Evolutionary conservation across 345 rosid genomes (phyloP), one percentile per base, ranked within the genome.

Genomic region (Heritiera littoralis): DNA sequence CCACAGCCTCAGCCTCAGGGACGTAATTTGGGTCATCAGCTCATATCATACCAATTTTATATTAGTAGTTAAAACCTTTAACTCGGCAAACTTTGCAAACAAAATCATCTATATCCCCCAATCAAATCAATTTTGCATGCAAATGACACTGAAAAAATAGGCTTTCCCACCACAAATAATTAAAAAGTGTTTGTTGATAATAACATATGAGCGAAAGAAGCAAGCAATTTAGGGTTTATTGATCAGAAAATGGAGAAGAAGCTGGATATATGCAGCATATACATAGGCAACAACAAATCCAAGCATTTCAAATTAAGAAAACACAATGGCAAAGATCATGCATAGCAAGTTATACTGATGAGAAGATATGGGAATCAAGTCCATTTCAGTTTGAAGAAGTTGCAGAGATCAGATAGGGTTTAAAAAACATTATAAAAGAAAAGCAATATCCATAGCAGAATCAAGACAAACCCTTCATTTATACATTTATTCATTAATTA

Each of bases 401-500:
- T 14, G 28, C 73, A 54, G 18, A 35, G 38, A 35, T 35, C 38
- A 35, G 38, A 2, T 35, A 35, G 38, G 76, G 49, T 60, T 59
- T 60, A 63, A 20, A 51, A 40, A 40, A 35, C 38, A 35, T 35
- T 35, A 35, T 35, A 35, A 35, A 35, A 35, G 38, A 35, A 35
- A 35, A 35, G 38, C 38, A 35, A 35, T 7, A 14, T 32, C 43
- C 32, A 72, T 68, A 20, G 13, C 43, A 75, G 80, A 77, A 64
- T 60, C 67, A 81, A 71, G 68, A 77, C 63, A 77, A 81, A 77
- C 28, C 45, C 3, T 48, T 69, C 77, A 66, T 52, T 20, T 65
- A 4, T 10, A 0, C 7, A n/a, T 40, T 12, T 55, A 55, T 20
- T 55, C 46, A n/a, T 49, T 28, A 40, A 60, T 76, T 81, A 69